A percentile compares a stretch with the other conserved stretches of the same genome.
phyloP scores from a whole-genome alignment of 1,284 basidiomycete species.

The Somion occarium region DNA sequence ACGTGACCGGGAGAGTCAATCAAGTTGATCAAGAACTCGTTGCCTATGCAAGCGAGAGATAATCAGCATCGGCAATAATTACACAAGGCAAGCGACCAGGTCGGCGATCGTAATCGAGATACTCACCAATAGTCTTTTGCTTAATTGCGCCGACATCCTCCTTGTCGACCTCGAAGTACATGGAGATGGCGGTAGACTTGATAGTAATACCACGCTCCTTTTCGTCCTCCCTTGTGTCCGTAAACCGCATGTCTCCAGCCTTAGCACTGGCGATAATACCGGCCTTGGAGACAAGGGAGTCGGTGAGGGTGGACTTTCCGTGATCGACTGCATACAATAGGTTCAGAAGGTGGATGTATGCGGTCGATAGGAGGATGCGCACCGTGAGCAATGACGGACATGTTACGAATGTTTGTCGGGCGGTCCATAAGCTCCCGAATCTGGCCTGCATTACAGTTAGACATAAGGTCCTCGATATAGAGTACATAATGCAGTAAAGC shows the following conservation, averaged over 20 bases:
- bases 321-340: slow-evolving; percentile 79
- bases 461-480: slow-evolving; percentile 5
- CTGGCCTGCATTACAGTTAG: slow-evolving; percentile 54
- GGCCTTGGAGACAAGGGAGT: slow-evolving; percentile 98
- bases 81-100: background rate
- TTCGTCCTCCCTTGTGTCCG: slow-evolving; percentile 97
- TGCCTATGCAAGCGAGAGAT: slow-evolving; percentile 43
- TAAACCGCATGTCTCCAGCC: slow-evolving; percentile 97
- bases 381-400: slow-evolving; percentile 98
- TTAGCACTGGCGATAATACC: slow-evolving; percentile 97
- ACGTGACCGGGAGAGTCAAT: slow-evolving; percentile 99
- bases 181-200: slow-evolving; percentile 99
- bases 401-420: slow-evolving; percentile 95
- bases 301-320: slow-evolving; percentile 99
- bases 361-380: slow-evolving; percentile 24
- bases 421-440: slow-evolving; percentile 88
- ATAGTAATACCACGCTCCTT: slow-evolving; percentile 99
- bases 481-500: background rate
- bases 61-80: background rate
- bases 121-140: slow-evolving; percentile 87
- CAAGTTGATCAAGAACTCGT: slow-evolving; percentile 99
- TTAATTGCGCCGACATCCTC: slow-evolving; percentile 84
- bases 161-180: slow-evolving; percentile 97
- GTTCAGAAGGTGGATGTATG: background rate
- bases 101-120: background rate